Evolutionary conservation across 2,329 filamentous ascomycete genomes (phyloP).

Genomic region (Calycina herbarum): DNA sequence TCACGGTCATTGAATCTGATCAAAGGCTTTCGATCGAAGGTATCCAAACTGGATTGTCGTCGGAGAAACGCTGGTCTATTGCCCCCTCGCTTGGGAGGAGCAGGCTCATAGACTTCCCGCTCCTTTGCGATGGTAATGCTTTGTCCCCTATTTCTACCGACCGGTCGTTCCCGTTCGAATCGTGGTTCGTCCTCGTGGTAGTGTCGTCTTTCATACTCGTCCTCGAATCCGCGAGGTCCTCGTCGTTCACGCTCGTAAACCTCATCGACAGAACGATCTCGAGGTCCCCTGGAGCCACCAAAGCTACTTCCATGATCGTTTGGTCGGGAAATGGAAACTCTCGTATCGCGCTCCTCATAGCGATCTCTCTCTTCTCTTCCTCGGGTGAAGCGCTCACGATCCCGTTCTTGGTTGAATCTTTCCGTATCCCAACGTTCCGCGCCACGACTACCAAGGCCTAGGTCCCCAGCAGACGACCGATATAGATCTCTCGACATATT

Average conservation of each 20-base stretch:
- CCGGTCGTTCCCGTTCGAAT: conserved; percentile 52
- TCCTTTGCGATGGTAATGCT: conserved; percentile 36
- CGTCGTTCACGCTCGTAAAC: conserved; percentile 52
- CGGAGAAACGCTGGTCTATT: conserved; percentile 67
- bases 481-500: conserved; percentile 37
- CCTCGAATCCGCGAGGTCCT: conserved; percentile 34
- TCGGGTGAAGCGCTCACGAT: conserved; percentile 44
- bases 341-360: conserved; percentile 51
- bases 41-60: conserved; percentile 86
- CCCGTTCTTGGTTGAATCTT: conserved; percentile 49
- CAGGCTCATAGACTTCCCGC: conserved; percentile 30
- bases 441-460: conserved; percentile 37
- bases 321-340: conserved; percentile 29
- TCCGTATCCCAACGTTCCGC: conserved; percentile 54
- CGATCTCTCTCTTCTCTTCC: conserved; percentile 33
- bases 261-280: conserved; percentile 51
- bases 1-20: conserved; percentile 42
- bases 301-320: conserved; percentile 41
- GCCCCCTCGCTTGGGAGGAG: conserved; percentile 41
- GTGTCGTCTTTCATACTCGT: conserved; percentile 41
- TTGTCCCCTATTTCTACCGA: conserved; percentile 40
- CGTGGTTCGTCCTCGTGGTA: conserved; percentile 45
- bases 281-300: conserved; percentile 39
- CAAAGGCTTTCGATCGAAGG: conserved; percentile 75
- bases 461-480: conserved; percentile 38